phyloP scores from a whole-genome alignment of 164 flowering plant species.

The Magnolia changhungtana region DNA sequence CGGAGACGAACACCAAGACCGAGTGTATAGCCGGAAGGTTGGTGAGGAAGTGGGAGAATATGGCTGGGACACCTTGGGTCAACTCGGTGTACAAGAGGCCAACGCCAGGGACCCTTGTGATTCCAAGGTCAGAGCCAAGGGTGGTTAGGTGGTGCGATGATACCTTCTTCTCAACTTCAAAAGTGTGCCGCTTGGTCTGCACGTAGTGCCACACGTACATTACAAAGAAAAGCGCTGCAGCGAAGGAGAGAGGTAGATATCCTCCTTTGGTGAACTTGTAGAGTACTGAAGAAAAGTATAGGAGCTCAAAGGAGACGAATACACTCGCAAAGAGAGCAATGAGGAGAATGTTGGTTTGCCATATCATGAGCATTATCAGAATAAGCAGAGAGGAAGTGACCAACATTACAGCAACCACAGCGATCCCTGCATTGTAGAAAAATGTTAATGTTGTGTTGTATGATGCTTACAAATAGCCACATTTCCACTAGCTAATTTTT shows the following conservation, averaged over 20 bases:
- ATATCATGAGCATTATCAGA: slow-evolving; percentile 24
- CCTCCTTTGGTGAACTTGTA: slow-evolving; percentile 28
- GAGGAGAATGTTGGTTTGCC: slow-evolving; percentile 18
- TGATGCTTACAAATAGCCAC: too few relatives aligned
- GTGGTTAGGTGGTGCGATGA: slow-evolving; percentile 13
- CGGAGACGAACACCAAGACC: slow-evolving; percentile 26
- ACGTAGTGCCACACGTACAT: slow-evolving; percentile 32
- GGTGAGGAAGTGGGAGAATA: slow-evolving; percentile 23
- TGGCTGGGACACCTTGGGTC: slow-evolving; percentile 22
- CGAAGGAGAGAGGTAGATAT: slow-evolving; percentile 27
- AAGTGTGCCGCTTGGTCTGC: slow-evolving; percentile 16
- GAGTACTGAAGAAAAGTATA: slow-evolving; percentile 24
- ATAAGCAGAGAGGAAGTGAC: slow-evolving; percentile 20
- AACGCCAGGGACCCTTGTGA: slow-evolving; percentile 25
- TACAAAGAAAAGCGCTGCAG: slow-evolving; percentile 12
- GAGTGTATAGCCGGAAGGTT: slow-evolving; percentile 32
- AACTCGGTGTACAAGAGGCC: slow-evolving; percentile 26
- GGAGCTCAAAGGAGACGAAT: slow-evolving; percentile 22
- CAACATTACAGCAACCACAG: slow-evolving; percentile 25
- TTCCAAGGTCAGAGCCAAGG: slow-evolving; percentile 11
- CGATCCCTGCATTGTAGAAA: slow-evolving; percentile 21
- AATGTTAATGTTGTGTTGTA: background rate
- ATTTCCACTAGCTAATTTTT: too few relatives aligned
- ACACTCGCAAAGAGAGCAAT: slow-evolving; percentile 8
- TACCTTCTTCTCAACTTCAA: slow-evolving; percentile 21